phyloP scores from a whole-genome alignment of 768 basidiomycete species.

The Sarcomyxa edulis region DNA sequence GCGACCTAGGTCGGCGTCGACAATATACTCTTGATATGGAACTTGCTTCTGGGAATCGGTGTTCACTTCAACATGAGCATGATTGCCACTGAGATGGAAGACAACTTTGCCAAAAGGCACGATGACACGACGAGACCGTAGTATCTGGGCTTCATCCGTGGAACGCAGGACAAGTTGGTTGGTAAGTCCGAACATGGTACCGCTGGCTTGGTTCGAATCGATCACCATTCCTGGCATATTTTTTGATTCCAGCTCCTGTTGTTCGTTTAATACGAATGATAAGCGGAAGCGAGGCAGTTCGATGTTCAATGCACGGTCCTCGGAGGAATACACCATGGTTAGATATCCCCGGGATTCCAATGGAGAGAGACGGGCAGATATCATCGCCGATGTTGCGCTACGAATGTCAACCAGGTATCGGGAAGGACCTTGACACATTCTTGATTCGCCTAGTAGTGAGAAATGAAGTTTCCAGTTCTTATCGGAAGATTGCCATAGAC shows the following conservation, averaged over 20 bases:
- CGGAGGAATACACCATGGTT: constrained; percentile 7
- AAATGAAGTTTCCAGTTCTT: constrained; percentile 25
- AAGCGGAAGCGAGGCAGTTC: constrained; percentile 35
- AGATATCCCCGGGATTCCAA: constrained; percentile 15
- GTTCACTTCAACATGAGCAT: constrained; percentile 18
- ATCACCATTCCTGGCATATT: constrained; percentile 37
- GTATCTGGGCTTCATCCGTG: constrained; percentile 11
- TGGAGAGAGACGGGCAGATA: constrained; percentile 12
- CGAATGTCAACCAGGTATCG: constrained; percentile 20
- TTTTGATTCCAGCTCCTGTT: constrained; percentile 28
- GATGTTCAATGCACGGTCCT: constrained; percentile 15
- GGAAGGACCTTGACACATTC: constrained; percentile 8
- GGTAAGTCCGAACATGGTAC: constrained; percentile 38
- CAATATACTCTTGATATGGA: constrained; percentile 19
- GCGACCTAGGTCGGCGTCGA: constrained; percentile 27
- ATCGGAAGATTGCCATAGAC: constrained; percentile 19
- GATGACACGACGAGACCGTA: constrained; percentile 25
- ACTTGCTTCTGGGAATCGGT: constrained; percentile 5
- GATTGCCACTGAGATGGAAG: constrained; percentile 10
- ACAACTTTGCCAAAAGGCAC: constrained; percentile 33
- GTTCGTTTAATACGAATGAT: constrained; percentile 30
- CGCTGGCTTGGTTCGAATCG: constrained; percentile 33
- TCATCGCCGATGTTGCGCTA: constrained; percentile 16
- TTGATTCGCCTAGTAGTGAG: constrained; percentile 8
- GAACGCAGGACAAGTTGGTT: constrained; percentile 33